Percentiles rank a stretch among this genome's conserved stretches.
These are phyloP conservation scores for Pestalotiopsis sp. DNA, from an alignment of 2,329 filamentous ascomycete genomes.

Conservation along the genomic window DNA sequence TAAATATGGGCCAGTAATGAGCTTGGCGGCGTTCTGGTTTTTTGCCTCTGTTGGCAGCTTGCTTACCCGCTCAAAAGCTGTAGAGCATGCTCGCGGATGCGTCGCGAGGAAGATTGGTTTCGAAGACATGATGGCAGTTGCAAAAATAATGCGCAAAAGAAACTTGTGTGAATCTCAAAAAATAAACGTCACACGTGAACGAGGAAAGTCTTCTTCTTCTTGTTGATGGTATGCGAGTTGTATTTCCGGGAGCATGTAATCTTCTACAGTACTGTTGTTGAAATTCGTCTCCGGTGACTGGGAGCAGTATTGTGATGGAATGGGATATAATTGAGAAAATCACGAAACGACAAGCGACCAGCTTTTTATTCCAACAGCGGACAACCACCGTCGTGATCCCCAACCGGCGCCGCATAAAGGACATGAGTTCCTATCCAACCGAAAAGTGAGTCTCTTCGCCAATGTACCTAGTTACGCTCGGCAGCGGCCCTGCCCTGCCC, in stretches of 20 bases:
- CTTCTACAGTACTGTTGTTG: background rate
- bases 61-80: slow-evolving; percentile 89
- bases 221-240: background rate
- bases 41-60: background rate
- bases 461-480: slow-evolving; percentile 5
- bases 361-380: background rate
- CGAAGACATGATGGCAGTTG: slow-evolving; percentile 61
- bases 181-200: slow-evolving; percentile 7
- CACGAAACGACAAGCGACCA: background rate
- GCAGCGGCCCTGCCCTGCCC: background rate
- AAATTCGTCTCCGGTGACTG: background rate
- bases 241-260: background rate
- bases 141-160: background rate
- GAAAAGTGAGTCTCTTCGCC: background rate
- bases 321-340: background rate
- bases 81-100: slow-evolving; percentile 93
- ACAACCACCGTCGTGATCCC: background rate
- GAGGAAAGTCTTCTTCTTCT: background rate
- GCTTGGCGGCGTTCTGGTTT: background rate
- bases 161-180: slow-evolving; percentile 7
- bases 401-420: background rate
- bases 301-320: background rate
- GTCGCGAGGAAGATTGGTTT: slow-evolving; percentile 92
- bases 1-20: slow-evolving; percentile 36
- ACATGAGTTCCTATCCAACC: background rate